Base-by-base conservation (phyloP, 2,329 filamentous ascomycete genomes). In the Talaromyces sp. region DNA sequence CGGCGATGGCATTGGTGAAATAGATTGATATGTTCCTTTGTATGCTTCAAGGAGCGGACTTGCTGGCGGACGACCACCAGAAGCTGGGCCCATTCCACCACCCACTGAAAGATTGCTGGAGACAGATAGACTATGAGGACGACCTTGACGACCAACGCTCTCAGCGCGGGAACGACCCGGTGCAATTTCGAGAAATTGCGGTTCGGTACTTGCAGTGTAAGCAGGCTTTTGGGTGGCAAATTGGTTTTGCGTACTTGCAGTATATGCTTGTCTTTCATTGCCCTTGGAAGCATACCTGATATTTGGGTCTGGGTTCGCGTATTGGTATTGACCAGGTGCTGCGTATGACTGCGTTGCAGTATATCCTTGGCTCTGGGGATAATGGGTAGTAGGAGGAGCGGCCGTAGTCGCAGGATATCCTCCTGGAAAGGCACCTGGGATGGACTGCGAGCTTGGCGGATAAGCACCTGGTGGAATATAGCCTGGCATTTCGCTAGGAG, bases 41-140 rank as follows among this genome's bases (percentile, higher is more conserved):
- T 98, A 98, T 0, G 95, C 89, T 78, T 98, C 94, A 1, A 97
- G 86, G 59, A 98, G 82, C 0, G 94, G 95, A 67, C 92, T 97
- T 0, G 87, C 87, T 0, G 93, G 92, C 1, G 92, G 67, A 9
- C 67, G 85, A 52, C 83, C 75, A 39, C 73, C 77, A 2, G 64
- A 43, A 72, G 71, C 52, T 31, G 24, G 14, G 75, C 73, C 27
- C 71, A 9, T 73, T 73, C 71, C 73, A 8, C 73, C 74, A 11
- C 72, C 73, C 41, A 78, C 76, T 1, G 76, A 72, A 1, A 79
- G 74, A 52, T 75, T 79, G 62, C 74, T 77, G 41, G 77, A 76
- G n/a, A 75, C 70, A 41, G 77, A 77, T n/a, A 73, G 66, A 62
- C 74, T 76, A 62, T 72, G 71, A 2, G 76, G 74, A 43, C 60